Conservation (phyloP, 352 stramenopile genomes). For the Globisporangium paddicum region DNA sequence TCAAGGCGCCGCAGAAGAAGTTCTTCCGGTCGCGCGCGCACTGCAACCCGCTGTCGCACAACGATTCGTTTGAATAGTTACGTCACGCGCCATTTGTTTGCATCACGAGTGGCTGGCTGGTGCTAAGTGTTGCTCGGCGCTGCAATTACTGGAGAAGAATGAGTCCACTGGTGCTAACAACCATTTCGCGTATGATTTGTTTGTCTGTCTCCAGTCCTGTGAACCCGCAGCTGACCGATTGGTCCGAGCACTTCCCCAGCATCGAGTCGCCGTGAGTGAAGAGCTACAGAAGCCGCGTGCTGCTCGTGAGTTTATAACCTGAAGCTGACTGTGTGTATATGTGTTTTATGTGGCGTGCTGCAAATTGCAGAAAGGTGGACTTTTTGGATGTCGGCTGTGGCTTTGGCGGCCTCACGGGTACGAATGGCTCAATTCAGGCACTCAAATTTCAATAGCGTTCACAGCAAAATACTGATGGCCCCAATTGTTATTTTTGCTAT, state of each 20-base stretch:
- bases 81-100: no score
- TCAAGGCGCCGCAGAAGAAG: slow-evolving; percentile 91
- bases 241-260: slow-evolving; percentile 91
- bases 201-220: slow-evolving; percentile 43
- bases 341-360: background rate
- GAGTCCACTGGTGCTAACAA: background rate
- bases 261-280: slow-evolving; percentile 63
- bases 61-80: slow-evolving; percentile 95
- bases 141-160: background rate
- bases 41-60: slow-evolving; percentile 96
- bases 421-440: no score
- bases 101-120: no score
- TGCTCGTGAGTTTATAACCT: background rate
- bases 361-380: slow-evolving; percentile 66
- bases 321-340: background rate
- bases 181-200: no score
- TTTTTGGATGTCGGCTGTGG: slow-evolving; percentile 97
- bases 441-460: background rate
- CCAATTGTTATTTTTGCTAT: slow-evolving; percentile 5
- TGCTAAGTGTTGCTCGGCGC: no score
- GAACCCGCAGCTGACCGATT: slow-evolving; percentile 89
- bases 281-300: background rate
- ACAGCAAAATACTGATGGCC: background rate
- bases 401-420: slow-evolving; percentile 95
- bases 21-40: slow-evolving; percentile 96